These are phyloP conservation scores for Xylariaceae sp. DNA, from an alignment of 2,329 filamentous ascomycete species.

Conservation along the genomic window DNA sequence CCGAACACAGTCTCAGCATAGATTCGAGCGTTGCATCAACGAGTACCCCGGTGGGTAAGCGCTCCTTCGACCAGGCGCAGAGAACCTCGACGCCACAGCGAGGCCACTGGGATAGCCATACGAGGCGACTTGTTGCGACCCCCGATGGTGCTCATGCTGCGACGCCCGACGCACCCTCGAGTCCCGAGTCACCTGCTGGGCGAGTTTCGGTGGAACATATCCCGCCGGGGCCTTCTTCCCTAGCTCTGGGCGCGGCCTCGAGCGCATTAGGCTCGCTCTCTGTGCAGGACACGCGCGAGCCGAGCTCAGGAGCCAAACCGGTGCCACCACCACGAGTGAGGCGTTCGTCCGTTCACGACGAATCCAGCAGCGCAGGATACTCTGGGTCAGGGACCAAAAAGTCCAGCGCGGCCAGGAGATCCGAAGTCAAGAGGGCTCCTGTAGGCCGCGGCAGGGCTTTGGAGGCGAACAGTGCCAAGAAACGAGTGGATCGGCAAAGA, in stretches of 20 bases:
- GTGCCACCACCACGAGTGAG: slow-evolving; percentile 10
- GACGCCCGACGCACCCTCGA: slow-evolving; percentile 20
- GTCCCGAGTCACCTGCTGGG: slow-evolving; percentile 20
- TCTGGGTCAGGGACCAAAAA: slow-evolving; percentile 7
- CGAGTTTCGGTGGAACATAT: slow-evolving; percentile 35
- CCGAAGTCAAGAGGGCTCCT: slow-evolving; percentile 12
- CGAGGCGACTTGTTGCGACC: slow-evolving; percentile 40
- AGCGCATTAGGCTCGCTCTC: slow-evolving; percentile 39
- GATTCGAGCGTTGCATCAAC: slow-evolving; percentile 13
- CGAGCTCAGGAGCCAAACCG: slow-evolving; percentile 10
- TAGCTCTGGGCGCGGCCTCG: slow-evolving; percentile 49
- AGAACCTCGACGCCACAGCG: slow-evolving; percentile 25
- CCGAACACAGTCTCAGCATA: slow-evolving; percentile 18
- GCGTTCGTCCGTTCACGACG: slow-evolving; percentile 11
- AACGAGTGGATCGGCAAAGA: slow-evolving; percentile 9
- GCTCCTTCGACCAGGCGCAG: slow-evolving; percentile 17
- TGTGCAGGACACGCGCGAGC: slow-evolving; percentile 20
- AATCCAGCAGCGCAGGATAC: slow-evolving; percentile 7
- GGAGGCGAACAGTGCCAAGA: slow-evolving; percentile 19
- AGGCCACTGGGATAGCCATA: slow-evolving; percentile 47
- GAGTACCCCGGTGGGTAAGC: slow-evolving; percentile 22
- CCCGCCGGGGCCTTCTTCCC: slow-evolving; percentile 32
- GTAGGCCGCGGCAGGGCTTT: slow-evolving; percentile 7
- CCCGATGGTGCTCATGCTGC: slow-evolving; percentile 25
- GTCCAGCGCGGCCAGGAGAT: slow-evolving; percentile 5